phyloP scores from a whole-genome alignment of 2,329 filamentous ascomycete species.

The Plenodomus biglobosus region DNA sequence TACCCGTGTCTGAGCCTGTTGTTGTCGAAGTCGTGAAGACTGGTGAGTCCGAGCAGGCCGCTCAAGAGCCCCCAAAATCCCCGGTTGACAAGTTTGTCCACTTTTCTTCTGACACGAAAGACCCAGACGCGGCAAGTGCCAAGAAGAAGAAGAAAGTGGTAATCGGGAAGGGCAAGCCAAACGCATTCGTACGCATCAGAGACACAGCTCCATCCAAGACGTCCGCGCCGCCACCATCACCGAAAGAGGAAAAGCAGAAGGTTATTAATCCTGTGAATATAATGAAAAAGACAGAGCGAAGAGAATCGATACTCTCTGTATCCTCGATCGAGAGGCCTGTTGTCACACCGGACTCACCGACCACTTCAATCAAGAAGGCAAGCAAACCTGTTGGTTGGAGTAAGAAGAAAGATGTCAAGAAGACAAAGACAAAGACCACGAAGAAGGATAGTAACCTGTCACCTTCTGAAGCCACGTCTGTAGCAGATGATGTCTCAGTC shows the following conservation, averaged over 20 bases:
- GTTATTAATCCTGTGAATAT: conserved; percentile 14
- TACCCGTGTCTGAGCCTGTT: not conserved
- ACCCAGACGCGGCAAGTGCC: conserved; percentile 33
- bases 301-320: conserved; percentile 19
- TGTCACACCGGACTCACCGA: conserved; percentile 12
- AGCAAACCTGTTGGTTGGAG: conserved; percentile 32
- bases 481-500: not conserved
- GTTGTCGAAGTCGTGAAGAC: conserved; percentile 17
- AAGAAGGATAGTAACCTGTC: conserved; percentile 14
- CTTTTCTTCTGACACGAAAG: conserved; percentile 45
- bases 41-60: conserved; percentile 43
- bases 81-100: conserved; percentile 39
- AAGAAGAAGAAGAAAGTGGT: conserved; percentile 34
- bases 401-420: conserved; percentile 30
- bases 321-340: conserved; percentile 16
- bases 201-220: conserved; percentile 20
- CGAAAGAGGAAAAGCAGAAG: conserved; percentile 38
- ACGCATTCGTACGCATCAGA: conserved; percentile 31
- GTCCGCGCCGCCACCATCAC: conserved; percentile 19
- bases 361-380: conserved; percentile 17
- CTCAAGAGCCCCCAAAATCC: conserved; percentile 37
- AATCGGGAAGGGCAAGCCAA: conserved; percentile 33
- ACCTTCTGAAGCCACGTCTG: conserved; percentile 5
- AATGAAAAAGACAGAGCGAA: conserved; percentile 28
- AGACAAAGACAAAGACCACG: conserved; percentile 22